Conservation (phyloP, 179 eudicot species). For the Beta corolliflora region DNA sequence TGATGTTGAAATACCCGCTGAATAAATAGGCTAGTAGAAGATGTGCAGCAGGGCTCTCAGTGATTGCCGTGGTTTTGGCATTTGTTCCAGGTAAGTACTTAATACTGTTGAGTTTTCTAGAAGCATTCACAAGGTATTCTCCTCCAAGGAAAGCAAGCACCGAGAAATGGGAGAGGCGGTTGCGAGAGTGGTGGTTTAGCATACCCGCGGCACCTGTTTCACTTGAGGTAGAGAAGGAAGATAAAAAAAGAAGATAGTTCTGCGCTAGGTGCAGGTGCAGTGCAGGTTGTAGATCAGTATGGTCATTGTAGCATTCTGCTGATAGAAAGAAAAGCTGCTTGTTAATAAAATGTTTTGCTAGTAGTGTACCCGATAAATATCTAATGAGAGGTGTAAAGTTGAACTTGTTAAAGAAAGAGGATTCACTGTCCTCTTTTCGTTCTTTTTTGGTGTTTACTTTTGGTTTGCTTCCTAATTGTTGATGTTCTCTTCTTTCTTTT, state of each 20-base stretch:
- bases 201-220: conserved; percentile 90
- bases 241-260: conserved; percentile 60
- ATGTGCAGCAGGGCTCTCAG: conserved; percentile 50
- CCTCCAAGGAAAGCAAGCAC: conserved; percentile 71
- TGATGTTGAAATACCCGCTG: background rate
- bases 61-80: conserved; percentile 50
- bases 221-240: conserved; percentile 59
- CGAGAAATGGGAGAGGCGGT: conserved; percentile 67
- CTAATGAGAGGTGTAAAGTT: conserved; percentile 12
- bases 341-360: conserved; percentile 3
- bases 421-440: background rate
- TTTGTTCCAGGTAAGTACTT: conserved; percentile 58
- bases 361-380: no score
- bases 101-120: conserved; percentile 50
- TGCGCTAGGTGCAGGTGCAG: background rate
- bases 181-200: conserved; percentile 96
- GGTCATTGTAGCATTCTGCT: background rate
- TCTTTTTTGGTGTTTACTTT: background rate
- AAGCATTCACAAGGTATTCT: conserved; percentile 70
- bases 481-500: background rate
- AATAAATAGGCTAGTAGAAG: conserved; percentile 65
- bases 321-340: background rate
- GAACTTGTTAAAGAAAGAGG: background rate
- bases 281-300: conserved; percentile 20
- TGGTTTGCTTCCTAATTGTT: background rate